These are phyloP conservation scores for Fusarium coicis DNA, from an alignment of 2,329 filamentous ascomycete genomes.

Conservation along the genomic window DNA sequence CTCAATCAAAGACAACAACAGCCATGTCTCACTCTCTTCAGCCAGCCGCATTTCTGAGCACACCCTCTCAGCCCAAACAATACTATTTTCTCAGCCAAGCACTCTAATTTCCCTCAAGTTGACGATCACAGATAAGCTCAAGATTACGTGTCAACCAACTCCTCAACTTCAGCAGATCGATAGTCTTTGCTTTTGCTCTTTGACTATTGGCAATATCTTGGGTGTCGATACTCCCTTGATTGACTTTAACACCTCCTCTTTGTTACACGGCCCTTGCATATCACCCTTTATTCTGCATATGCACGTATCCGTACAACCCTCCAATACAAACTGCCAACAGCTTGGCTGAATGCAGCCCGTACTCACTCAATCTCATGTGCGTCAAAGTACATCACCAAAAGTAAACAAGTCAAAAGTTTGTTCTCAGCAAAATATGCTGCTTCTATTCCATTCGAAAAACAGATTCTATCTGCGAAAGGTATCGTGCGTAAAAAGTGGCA, in stretches of 20 bases:
- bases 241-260: background rate
- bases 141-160: background rate
- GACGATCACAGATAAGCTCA: slow-evolving; percentile 12
- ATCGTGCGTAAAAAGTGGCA: slow-evolving; percentile 34
- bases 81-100: background rate
- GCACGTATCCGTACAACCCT: background rate
- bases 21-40: slow-evolving; percentile 9
- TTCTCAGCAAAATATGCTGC: slow-evolving; percentile 5
- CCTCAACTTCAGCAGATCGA: background rate
- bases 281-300: background rate
- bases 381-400: background rate
- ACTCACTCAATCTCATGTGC: background rate
- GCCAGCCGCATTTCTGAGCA: background rate
- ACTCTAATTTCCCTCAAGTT: slow-evolving; percentile 15
- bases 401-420: background rate
- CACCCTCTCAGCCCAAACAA: background rate
- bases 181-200: background rate
- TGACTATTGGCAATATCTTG: background rate
- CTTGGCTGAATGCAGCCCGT: background rate
- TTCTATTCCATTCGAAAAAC: slow-evolving; percentile 12
- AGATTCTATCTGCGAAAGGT: slow-evolving; percentile 37
- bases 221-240: background rate
- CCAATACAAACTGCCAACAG: background rate
- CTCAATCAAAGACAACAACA: background rate
- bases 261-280: slow-evolving; percentile 18